A percentile compares a stretch with the other conserved stretches of the same genome.
These are phyloP conservation scores for Calonectria pseudoturangicola DNA, from an alignment of 2,329 filamentous ascomycete genomes.

Conservation along the genomic window DNA sequence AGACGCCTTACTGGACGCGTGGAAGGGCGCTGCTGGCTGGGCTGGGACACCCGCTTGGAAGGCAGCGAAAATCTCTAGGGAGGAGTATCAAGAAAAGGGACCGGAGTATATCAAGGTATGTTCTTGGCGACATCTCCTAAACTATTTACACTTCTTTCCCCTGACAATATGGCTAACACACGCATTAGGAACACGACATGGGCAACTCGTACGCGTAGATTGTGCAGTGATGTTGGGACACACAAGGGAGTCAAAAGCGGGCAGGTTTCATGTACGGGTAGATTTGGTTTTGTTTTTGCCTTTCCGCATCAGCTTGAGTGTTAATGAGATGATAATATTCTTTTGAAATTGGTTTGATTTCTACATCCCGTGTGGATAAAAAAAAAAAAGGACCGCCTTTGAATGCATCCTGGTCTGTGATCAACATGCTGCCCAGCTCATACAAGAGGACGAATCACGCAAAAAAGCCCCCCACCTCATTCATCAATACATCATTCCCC, in stretches of 20 bases:
- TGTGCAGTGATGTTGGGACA: constrained; percentile 42
- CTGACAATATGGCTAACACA: constrained; percentile 40
- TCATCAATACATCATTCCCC: constrained; percentile 23
- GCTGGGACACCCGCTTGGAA: constrained; percentile 77
- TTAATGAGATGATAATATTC: constrained; percentile 44
- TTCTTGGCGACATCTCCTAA: constrained; percentile 34
- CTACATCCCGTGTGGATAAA: constrained; percentile 35
- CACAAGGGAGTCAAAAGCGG: constrained; percentile 51
- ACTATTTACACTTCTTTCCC: neutral
- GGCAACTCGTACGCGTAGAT: constrained; percentile 75
- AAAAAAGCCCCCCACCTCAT: neutral
- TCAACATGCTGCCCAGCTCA: constrained; percentile 14
- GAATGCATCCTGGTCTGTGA: constrained; percentile 25
- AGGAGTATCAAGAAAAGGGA: constrained; percentile 94
- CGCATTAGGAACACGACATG: constrained; percentile 77
- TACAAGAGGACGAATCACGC: constrained; percentile 13
- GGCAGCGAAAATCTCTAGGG: constrained; percentile 81
- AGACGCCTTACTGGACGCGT: constrained; percentile 90
- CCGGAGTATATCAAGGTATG: constrained; percentile 92
- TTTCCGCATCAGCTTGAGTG: constrained; percentile 39
- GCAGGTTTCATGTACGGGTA: constrained; percentile 46
- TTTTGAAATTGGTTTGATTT: constrained; percentile 33
- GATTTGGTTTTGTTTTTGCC: constrained; percentile 42
- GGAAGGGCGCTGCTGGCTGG: constrained; percentile 95
- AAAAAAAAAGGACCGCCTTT: constrained; percentile 13